These are phyloP conservation scores for Pseudozyma thailandica DNA, from an alignment of 1,284 basidiomycete species.

Conservation along the genomic window DNA sequence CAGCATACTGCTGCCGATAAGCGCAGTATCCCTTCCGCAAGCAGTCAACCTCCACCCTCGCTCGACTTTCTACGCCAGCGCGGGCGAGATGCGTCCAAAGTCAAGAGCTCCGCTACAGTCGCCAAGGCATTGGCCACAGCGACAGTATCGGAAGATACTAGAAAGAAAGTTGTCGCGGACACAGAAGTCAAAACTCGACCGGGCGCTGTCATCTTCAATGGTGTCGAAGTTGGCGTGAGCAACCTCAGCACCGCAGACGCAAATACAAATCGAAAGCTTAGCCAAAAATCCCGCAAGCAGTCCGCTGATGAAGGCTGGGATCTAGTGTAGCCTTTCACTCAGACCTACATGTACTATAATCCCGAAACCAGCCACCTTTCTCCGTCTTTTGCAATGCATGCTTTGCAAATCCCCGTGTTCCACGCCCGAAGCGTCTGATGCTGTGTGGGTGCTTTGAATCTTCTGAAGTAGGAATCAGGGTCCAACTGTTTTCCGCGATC, in stretches of 20 bases:
- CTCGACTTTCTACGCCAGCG: conserved; percentile 44
- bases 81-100: conserved; percentile 31
- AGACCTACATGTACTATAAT: neutral
- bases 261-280: neutral
- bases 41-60: conserved; percentile 24
- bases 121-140: neutral
- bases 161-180: neutral
- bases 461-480: neutral
- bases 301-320: conserved; percentile 36
- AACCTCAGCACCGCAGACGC: conserved; percentile 9
- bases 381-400: neutral
- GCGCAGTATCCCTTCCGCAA: neutral
- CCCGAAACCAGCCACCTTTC: neutral
- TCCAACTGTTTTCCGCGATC: conserved; percentile 2
- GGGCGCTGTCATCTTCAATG: conserved; percentile 50
- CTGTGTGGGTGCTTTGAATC: too few relatives aligned
- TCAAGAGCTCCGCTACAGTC: neutral
- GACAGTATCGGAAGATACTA: neutral
- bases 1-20: conserved; percentile 7
- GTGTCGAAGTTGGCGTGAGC: conserved; percentile 43
- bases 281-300: conserved; percentile 20
- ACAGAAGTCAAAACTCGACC: conserved; percentile 20
- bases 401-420: too few relatives aligned
- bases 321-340: conserved; percentile 7
- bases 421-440: too few relatives aligned